Percentiles rank a stretch among this genome's conserved stretches.
These are phyloP conservation scores for Rhodotorula toruloides DNA, from an alignment of 768 basidiomycete species.

Conservation along the genomic window DNA sequence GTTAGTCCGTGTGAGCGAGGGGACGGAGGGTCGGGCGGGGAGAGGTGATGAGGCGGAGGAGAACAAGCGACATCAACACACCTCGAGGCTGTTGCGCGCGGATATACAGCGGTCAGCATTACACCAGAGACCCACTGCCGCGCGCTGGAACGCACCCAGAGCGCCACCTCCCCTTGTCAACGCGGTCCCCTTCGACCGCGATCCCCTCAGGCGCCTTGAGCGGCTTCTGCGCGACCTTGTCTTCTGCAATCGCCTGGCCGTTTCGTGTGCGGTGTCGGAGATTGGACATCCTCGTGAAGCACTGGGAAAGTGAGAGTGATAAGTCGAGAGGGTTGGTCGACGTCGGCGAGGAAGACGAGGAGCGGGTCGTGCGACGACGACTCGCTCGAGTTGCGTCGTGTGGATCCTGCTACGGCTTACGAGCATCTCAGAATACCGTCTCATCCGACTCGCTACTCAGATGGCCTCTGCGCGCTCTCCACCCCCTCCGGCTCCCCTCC, in stretches of 20 bases:
- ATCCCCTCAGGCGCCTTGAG: too few species aligned
- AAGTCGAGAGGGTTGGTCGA: neutral
- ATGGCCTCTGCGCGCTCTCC: too few species aligned
- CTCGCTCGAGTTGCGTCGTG: too few species aligned
- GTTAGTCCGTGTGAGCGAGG: neutral
- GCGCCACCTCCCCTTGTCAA: conserved; percentile 29
- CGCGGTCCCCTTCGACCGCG: conserved; percentile 4
- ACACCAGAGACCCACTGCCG: neutral
- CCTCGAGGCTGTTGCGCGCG: conserved; percentile 14
- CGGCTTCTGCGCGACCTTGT: neutral
- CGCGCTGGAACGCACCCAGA: conserved; percentile 12
- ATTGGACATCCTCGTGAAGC: neutral
- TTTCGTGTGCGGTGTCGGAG: neutral
- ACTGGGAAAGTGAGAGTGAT: neutral
- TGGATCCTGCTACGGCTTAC: too few species aligned
- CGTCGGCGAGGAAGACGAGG: too few species aligned
- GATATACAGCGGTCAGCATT: neutral
- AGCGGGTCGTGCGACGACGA: too few species aligned
- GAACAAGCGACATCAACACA: too few species aligned
- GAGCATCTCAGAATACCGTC: too few species aligned
- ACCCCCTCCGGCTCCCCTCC: too few species aligned
- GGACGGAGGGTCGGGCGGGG: neutral
- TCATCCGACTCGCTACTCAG: too few species aligned
- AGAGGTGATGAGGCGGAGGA: neutral
- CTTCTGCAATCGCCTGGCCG: conserved; percentile 2